Percentiles rank a stretch among this genome's conserved stretches.
phyloP scores from a whole-genome alignment of 441 rosid genomes.

The Gossypium gossypioides region DNA sequence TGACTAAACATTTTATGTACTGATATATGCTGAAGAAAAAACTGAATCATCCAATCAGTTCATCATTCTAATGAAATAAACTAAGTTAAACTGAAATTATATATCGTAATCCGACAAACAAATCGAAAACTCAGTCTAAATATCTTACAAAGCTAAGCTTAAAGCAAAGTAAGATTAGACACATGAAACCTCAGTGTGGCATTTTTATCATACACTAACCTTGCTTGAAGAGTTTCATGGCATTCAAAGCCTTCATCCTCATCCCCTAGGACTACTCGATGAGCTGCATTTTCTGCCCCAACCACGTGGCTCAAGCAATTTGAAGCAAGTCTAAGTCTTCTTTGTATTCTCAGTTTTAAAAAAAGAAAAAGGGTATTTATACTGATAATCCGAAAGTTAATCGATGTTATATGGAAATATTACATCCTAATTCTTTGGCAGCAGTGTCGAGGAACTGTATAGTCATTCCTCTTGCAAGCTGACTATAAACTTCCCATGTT shows the following conservation, averaged over 20 bases:
- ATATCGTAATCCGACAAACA: background rate
- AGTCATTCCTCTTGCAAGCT: constrained; percentile 53
- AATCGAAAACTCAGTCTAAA: background rate
- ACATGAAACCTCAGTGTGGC: background rate
- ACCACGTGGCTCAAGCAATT: constrained; percentile 6
- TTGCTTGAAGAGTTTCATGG: background rate
- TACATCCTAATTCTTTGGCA: constrained; percentile 82
- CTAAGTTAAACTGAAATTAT: background rate
- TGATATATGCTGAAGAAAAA: background rate
- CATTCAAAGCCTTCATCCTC: background rate
- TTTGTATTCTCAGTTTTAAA: constrained; percentile 5
- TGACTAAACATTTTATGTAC: background rate
- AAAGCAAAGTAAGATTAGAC: background rate
- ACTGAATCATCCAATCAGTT: background rate
- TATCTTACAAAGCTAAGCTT: constrained; percentile 4
- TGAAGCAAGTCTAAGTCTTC: constrained; percentile 13
- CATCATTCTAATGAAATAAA: background rate
- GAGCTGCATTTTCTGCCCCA: background rate
- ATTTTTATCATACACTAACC: constrained; percentile 20
- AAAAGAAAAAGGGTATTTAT: background rate
- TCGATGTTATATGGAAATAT: constrained; percentile 38
- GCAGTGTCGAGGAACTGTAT: constrained; percentile 59
- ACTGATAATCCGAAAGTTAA: constrained; percentile 17
- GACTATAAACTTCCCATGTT: constrained; percentile 90
- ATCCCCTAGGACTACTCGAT: background rate